phyloP scores from a whole-genome alignment of 1,284 basidiomycete genomes.

The Stygiomarasmius scandens region DNA sequence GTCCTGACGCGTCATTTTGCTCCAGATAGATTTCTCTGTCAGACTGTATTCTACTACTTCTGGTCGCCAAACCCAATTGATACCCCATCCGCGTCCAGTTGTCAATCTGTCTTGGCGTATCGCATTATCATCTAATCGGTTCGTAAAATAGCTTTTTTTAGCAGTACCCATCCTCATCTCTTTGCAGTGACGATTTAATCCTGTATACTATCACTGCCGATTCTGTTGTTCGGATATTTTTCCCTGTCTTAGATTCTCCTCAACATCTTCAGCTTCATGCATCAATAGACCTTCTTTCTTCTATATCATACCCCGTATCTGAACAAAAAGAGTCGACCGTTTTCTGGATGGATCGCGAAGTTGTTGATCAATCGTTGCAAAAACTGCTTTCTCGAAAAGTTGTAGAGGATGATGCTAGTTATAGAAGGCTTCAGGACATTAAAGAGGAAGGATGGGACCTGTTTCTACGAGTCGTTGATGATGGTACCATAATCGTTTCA shows the following conservation, averaged over 20 bases:
- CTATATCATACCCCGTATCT: constrained; percentile 46
- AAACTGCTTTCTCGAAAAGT: constrained; percentile 37
- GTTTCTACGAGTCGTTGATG: constrained; percentile 70
- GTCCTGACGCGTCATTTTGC: background rate
- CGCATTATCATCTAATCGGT: constrained; percentile 68
- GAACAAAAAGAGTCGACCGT: constrained; percentile 47
- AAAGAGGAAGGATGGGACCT: constrained; percentile 77
- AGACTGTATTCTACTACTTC: constrained; percentile 73
- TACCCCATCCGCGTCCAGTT: constrained; percentile 70
- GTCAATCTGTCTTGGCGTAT: constrained; percentile 70
- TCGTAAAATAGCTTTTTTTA: constrained; percentile 25
- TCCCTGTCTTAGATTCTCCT: constrained; percentile 86
- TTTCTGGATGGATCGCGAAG: constrained; percentile 66
- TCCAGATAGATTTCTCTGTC: constrained; percentile 59
- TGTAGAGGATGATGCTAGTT: constrained; percentile 45
- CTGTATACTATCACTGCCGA: constrained; percentile 79
- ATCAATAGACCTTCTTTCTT: constrained; percentile 66
- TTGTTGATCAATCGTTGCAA: constrained; percentile 53
- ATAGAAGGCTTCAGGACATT: constrained; percentile 58
- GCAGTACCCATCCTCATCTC: constrained; percentile 9
- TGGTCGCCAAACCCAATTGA: constrained; percentile 63
- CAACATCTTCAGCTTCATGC: constrained; percentile 84
- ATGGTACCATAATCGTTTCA: constrained; percentile 72
- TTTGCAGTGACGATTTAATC: constrained; percentile 68
- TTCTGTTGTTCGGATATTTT: constrained; percentile 79